phyloP scores from a whole-genome alignment of 2,329 filamentous ascomycete species.

The Colletotrichum acutatum region DNA sequence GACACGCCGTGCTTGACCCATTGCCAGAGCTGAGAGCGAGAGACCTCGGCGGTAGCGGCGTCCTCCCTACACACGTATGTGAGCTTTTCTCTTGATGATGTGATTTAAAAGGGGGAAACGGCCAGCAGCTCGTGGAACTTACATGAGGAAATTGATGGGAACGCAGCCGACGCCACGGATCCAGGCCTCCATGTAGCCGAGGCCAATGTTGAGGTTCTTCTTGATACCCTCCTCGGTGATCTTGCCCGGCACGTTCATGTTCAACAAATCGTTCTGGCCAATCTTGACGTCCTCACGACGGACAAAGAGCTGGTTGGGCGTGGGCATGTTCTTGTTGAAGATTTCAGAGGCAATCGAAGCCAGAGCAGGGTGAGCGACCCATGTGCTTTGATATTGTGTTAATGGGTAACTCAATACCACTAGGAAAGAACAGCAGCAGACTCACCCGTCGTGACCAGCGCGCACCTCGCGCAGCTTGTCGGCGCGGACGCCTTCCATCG shows the following conservation, averaged over 20 bases:
- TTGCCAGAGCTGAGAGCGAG: conserved; percentile 94
- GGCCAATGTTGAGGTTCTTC: conserved; percentile 97
- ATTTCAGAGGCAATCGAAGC: conserved; percentile 88
- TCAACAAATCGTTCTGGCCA: conserved; percentile 88
- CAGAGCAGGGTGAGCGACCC: conserved; percentile 96
- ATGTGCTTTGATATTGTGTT: conserved; percentile 67
- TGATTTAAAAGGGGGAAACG: background rate
- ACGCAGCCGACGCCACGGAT: conserved; percentile 94
- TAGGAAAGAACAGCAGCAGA: background rate
- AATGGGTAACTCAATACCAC: conserved; percentile 5
- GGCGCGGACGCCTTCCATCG: conserved; percentile 91
- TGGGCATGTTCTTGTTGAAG: conserved; percentile 99
- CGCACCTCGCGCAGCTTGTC: conserved; percentile 97
- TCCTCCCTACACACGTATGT: conserved; percentile 71
- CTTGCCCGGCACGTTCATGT: conserved; percentile 96
- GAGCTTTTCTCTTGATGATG: conserved; percentile 28
- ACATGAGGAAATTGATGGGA: conserved; percentile 97
- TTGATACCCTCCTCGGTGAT: conserved; percentile 95
- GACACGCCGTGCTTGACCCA: conserved; percentile 82
- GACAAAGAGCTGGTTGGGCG: conserved; percentile 90
- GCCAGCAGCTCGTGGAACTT: conserved; percentile 40
- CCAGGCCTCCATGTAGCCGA: conserved; percentile 99
- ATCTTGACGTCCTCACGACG: conserved; percentile 91
- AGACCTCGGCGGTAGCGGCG: conserved; percentile 96
- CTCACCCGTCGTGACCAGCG: conserved; percentile 85